Base-by-base conservation (phyloP, 139 green algal species). In the Chlorokybus atmophyticus region DNA sequence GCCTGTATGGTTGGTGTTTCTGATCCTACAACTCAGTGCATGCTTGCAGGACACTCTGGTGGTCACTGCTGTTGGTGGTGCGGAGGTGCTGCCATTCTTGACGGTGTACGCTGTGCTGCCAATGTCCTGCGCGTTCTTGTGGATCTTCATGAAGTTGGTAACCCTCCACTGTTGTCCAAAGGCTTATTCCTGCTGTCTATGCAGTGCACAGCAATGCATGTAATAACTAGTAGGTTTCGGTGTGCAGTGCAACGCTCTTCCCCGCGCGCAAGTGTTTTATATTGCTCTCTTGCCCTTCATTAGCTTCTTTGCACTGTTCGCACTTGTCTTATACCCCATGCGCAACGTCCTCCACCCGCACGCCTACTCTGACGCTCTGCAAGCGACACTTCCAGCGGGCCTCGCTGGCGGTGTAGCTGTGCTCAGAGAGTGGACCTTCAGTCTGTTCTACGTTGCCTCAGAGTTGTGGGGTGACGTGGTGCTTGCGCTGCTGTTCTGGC, bases 381-480 rank as follows among this genome's bases (percentile, higher is more conserved):
- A 94, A 56, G 72, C 75, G 32, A 41, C 55, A n/a, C 84, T 84
- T 19, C 42, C 42, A 5, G 66, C 60, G 23, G 75, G 86, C 42
- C 92, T 87, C n/a, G 79, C 83, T 25, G 87, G 84, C 56, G 85
- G 86, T 50, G 90, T 96, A 61, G 82, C 86, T 66, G 94, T 96
- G 63, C 59, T 96, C 40, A 81, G 87, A 64, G 94, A 96, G 78
- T 96, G 88, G 88, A 92, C 82, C 35, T 96, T 86, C 79, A 94
- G 86, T 74, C 75, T 96, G 21, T 96, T 96, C 75, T 96, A 96
- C 68, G 86, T 95, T 38, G 93, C 93, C 85, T 83, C 87, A 27
- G 87, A 95, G 85, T 77, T 96, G 50, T 96, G 88, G 88, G 88
- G 88, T 47, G 94, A 86, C 39, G 88, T 96, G 25, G 86, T 95